Evolutionary conservation across 139 green algal species (phyloP).

Genomic region (Dunaliella primolecta): DNA sequence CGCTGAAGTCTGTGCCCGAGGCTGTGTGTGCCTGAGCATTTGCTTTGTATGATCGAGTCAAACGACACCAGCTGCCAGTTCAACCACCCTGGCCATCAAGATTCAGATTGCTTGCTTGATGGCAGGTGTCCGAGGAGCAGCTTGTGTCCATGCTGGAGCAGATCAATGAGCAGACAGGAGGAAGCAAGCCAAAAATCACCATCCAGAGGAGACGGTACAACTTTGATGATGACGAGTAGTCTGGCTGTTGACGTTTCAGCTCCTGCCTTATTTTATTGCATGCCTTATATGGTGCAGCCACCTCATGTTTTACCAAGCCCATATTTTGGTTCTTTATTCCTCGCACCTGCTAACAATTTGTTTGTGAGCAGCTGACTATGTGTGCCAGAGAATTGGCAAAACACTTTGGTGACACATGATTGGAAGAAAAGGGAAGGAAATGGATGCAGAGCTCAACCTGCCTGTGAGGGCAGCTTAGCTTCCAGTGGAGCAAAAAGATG

Average conservation of each 20-base stretch:
- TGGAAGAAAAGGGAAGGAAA: background rate
- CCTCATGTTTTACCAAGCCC: background rate
- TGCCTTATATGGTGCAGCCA: background rate
- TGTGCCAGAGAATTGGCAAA: too few relatives aligned
- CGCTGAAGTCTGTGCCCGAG: too few relatives aligned
- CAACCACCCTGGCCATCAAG: too few relatives aligned
- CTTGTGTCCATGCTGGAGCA: slow-evolving; percentile 83
- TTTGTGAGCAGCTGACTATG: background rate
- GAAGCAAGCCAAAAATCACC: slow-evolving; percentile 67
- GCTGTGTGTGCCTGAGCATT: background rate
- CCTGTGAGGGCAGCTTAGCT: background rate
- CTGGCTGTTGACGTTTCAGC: background rate
- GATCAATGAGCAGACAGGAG: slow-evolving; percentile 61
- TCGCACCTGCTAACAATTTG: background rate
- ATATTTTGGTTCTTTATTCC: background rate
- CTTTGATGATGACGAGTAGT: slow-evolving; percentile 69
- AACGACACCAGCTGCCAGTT: too few relatives aligned
- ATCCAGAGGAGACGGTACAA: slow-evolving; percentile 64
- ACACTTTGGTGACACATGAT: too few relatives aligned
- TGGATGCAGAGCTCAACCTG: background rate
- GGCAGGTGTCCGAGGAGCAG: slow-evolving; percentile 75
- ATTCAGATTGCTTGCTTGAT: too few relatives aligned
- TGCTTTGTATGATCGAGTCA: too few relatives aligned
- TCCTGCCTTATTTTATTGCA: background rate
- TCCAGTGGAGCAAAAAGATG: too few relatives aligned